Evolutionary conservation across 2,329 filamentous ascomycete species (phyloP), one percentile per base, ranked within the genome.

Genomic region (Lecanicillium sp.): DNA sequence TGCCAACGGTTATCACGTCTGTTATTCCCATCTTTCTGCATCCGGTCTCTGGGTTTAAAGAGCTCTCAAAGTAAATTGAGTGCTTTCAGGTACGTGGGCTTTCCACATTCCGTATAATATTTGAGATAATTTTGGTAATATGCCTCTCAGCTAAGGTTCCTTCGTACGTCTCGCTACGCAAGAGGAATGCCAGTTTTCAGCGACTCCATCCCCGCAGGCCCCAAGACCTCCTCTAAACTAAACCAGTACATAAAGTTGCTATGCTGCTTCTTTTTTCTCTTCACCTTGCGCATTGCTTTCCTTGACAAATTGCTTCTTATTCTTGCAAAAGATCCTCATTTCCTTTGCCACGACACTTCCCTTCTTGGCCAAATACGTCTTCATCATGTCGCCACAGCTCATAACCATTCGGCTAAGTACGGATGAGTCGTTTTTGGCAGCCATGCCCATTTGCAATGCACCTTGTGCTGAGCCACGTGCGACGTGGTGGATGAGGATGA

Each of bases 341-440:
- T 55, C 51, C 41, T 51, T 53, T 38, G 48, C 51, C 37, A 46
- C 48, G 18, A 47, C 43, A 33, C 51, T 49, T 15, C 51, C 52
- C 43, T 55, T 53, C 36, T 47, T 51, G 30, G 44, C 9, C 29
- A 56, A 14, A 35, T 55, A 56, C 27, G 43, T 41, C 27, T 28
- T 42, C 51, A 55, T 55, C 12, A 56, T 43, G 4, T 54, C 46
- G 29, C 47, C 47, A 42, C 28, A 34, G 31, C 31, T 33, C 6
- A 5, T 14, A 12, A 33, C 15, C 6, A 33, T 33, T 7, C 12
- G 11, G 5, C 12, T 17, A 13, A 33, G n/a, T 19, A 17, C 5
- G 6, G 6, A 11, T 7, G 6, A 7, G 22, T 11, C 22, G 11
- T 6, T 7, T 25, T 11, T 25, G 7, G 6, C 11, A 6, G 7